Evolutionary conservation across 495 filamentous ascomycete species (phyloP), one percentile per base, ranked within the genome.

Genomic region (Aspergillus homomorphus): DNA sequence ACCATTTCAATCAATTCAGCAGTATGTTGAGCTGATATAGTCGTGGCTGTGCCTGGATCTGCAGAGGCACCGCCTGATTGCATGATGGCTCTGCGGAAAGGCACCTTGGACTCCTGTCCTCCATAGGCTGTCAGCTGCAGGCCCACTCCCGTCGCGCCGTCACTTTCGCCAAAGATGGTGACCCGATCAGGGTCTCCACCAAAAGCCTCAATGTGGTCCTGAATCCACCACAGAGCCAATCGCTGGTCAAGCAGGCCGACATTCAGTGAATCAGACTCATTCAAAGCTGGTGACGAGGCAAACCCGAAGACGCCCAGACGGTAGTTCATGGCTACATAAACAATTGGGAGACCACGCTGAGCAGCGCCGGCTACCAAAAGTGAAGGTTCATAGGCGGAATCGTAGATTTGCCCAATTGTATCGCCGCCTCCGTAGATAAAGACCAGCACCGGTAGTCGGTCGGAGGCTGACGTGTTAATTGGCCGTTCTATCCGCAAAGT

Each of bases 201-300:
- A 28, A 74, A 73, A 20, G 44, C 45, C 19, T 57, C 64, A 16
- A 71, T 73, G 54, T 75, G 70, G 9, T 66, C 52, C 12, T 62
- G 67, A 9, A 73, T 60, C 71, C 73, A 75, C 38, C 73, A 65
- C 2, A 77, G 68, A 26, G 71, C 76, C 21, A 73, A 55, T 2
- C 68, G 64, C 45, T 74, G 72, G 46, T 75, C 72, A 6, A 69
- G 61, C 28, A 69, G 28, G 28, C 33, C 16, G 1, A n/a, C 19
- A 23, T 24, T 51, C 28, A 43, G 18, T 50, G 43, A 45, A 18
- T 45, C 43, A 1, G 12, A 16, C 12, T 0, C 43, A 16, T 1
- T 18, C 12, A 45, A 5, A 6, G 43, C 43, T 6, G 43, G 43
- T 2, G 43, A 45, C 2, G 43, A 15, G 16, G 43, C 43, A 45